Conservation (phyloP, 164 flowering plant species). For the Stephania cephalantha region DNA sequence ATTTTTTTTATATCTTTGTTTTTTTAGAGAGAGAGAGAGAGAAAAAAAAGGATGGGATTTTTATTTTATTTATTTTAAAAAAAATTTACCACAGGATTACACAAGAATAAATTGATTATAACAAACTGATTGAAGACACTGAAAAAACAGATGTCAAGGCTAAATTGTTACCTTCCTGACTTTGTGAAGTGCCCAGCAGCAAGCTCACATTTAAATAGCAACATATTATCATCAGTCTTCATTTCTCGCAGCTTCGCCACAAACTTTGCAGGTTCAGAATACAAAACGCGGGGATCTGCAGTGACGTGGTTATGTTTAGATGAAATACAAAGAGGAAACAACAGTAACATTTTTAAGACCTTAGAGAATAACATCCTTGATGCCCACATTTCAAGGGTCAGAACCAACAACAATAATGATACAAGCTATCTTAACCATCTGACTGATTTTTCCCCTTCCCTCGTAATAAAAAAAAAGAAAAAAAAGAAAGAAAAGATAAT, state of each 20-base stretch:
- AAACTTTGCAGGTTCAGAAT: conserved; percentile 92
- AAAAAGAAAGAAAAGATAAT: not conserved
- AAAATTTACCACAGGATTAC: not conserved
- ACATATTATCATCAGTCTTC: conserved; percentile 63
- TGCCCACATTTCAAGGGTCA: conserved; percentile 1
- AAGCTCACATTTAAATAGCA: conserved; percentile 48
- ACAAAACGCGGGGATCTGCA: conserved; percentile 86
- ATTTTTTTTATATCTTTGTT: no score
- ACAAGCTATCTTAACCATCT: not conserved
- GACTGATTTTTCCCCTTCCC: not conserved
- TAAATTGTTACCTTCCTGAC: conserved; percentile 60
- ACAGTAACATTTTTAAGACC: not conserved
- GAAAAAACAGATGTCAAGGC: not conserved
- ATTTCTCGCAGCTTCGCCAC: conserved; percentile 83
- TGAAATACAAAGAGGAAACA: not conserved
- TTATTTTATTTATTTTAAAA: not conserved
- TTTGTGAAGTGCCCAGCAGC: conserved; percentile 80
- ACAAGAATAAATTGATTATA: not conserved
- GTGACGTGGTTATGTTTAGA: conserved; percentile 2
- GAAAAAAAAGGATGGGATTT: not conserved
- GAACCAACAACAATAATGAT: not conserved
- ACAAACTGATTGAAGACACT: no score
- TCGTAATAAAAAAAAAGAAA: not conserved
- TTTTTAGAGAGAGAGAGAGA: no score
- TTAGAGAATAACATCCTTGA: not conserved